Evolutionary conservation across 208 protist genomes (phyloP).

Genomic region (Trypanosoma theileri): DNA sequence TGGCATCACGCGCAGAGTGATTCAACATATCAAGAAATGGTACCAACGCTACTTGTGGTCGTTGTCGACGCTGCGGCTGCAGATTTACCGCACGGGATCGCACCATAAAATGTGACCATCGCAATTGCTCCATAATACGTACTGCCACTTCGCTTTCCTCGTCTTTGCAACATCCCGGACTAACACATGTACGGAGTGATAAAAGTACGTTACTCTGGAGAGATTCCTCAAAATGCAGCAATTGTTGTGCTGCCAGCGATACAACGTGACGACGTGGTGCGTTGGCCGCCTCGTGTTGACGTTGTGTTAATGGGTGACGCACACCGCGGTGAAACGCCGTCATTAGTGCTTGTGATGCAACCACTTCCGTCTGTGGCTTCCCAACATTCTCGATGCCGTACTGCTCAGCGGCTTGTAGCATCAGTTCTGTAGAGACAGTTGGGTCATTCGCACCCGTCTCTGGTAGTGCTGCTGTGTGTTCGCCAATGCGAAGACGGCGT

Average conservation of each 20-base stretch:
- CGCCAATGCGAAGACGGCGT: slow-evolving; percentile 47
- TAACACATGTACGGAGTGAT: slow-evolving; percentile 35
- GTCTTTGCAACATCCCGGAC: not conserved
- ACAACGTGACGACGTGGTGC: slow-evolving; percentile 30
- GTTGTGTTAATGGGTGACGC: slow-evolving; percentile 45
- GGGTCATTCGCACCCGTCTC: slow-evolving; percentile 22
- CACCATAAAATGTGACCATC: slow-evolving; percentile 87
- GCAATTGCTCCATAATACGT: slow-evolving; percentile 33
- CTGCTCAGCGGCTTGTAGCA: slow-evolving; percentile 52
- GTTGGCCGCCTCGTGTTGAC: slow-evolving; percentile 43
- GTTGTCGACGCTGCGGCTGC: slow-evolving; percentile 8
- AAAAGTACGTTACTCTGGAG: slow-evolving; percentile 36
- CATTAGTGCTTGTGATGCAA: slow-evolving; percentile 44
- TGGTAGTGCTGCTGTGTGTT: slow-evolving; percentile 24
- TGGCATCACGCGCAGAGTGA: slow-evolving; percentile 46
- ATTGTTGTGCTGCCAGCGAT: slow-evolving; percentile 28
- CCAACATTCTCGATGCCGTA: slow-evolving; percentile 41
- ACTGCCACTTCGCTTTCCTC: not conserved
- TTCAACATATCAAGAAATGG: slow-evolving; percentile 88
- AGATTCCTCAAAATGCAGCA: slow-evolving; percentile 41
- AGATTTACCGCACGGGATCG: slow-evolving; percentile 79
- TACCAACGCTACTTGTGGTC: slow-evolving; percentile 46
- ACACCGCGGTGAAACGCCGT: slow-evolving; percentile 51
- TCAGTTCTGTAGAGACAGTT: slow-evolving; percentile 36
- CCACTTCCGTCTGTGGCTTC: slow-evolving; percentile 49